Evolutionary conservation across 2,329 filamentous ascomycete species (phyloP), one percentile per base, ranked within the genome.

Genomic region (Sclerotinia spermophila): DNA sequence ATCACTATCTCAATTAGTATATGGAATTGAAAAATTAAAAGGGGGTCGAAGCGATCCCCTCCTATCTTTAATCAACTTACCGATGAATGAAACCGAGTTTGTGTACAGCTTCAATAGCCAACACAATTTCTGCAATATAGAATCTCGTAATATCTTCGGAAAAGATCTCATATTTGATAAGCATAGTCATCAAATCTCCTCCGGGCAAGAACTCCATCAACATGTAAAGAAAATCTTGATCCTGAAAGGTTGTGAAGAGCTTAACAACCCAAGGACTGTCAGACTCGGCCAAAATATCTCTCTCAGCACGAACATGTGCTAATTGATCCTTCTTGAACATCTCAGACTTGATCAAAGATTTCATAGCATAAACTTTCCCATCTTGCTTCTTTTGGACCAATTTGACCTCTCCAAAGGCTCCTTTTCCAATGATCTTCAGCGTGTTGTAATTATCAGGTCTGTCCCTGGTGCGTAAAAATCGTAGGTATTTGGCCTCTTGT

Each of bases 261-360:
- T 97, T 99, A 77, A 99, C 96, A 24, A 99, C 93, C 96, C 96
- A 99, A 7, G 96, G 95, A 79, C 96, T 98, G 86, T 99, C 96
- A n/a, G 95, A 97, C 81, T 99, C 96, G 73, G 96, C 96, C 74
- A 99, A 85, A 76, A 99, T 98, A 81, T 99, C 96, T 86, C 96
- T 90, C 83, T 99, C 96, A 68, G 96, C 94, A 74, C 96, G 94
- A 72, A 99, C 96, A 83, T 99, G 96, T 27, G 96, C 96, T 72
- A 99, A 85, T 81, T 99, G 96, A 79, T 99, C 96, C 82, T 97
- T 97, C 84, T 97, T 97, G 85, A 97, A 97, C 96, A 99, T 99
- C 82, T 99, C 96, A 64, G 93, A 94, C 86, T 99, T 99, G 82
- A 99, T 93, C 76, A 99, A 86, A 60, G 95, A 98, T 85, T 99